phyloP scores from a whole-genome alignment of 148 eudicot species.

The Camellia lanceoleosa region DNA sequence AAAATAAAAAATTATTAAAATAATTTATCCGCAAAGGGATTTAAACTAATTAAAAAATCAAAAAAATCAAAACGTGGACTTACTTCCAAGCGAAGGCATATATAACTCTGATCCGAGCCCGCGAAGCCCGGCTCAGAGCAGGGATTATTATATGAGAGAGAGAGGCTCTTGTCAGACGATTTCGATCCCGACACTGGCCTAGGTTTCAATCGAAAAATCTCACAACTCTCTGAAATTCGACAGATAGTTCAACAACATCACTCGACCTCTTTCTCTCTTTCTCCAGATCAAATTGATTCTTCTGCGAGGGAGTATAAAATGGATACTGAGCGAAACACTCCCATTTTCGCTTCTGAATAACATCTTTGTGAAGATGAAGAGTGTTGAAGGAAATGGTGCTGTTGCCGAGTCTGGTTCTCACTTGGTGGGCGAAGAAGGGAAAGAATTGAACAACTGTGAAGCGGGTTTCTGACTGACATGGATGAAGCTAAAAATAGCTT shows the following conservation, averaged over 20 bases:
- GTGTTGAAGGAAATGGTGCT: background rate
- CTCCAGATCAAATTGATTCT: background rate
- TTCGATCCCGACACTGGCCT: background rate
- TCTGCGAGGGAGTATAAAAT: background rate
- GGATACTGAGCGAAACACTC: background rate
- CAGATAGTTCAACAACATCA: background rate
- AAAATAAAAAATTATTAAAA: no score
- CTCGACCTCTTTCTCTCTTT: no score
- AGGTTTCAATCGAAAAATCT: background rate
- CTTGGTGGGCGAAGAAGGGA: constrained; percentile 17
- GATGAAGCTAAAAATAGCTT: constrained; percentile 9
- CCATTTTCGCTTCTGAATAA: background rate
- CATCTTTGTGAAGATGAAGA: background rate
- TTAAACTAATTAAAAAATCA: no score
- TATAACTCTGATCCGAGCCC: no score
- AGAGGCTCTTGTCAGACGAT: background rate
- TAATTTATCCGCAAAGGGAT: no score
- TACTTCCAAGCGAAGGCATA: no score
- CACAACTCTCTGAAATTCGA: background rate
- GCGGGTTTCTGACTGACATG: background rate
- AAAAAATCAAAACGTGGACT: no score
- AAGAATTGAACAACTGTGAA: constrained; percentile 12
- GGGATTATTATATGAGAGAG: no score
- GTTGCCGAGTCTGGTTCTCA: background rate
- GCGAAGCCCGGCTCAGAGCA: no score